Evolutionary conservation across 495 filamentous ascomycete genomes (phyloP).

Genomic region (Daldinia concentrica): DNA sequence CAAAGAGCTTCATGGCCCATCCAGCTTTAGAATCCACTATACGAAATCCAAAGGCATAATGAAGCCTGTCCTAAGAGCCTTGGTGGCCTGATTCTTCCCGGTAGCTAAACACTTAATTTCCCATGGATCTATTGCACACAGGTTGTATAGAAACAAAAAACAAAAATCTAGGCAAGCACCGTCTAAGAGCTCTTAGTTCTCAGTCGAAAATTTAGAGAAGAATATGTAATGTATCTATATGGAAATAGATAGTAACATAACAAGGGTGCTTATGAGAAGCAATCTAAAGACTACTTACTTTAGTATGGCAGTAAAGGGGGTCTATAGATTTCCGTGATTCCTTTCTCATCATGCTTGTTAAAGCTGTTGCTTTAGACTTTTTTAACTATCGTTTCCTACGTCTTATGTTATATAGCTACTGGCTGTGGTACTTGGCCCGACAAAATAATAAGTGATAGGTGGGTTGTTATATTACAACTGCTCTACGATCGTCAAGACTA

Average conservation of each 20-base stretch:
- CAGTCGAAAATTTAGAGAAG: background rate
- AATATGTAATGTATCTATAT: background rate
- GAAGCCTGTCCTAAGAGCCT: background rate
- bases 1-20: background rate
- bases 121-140: background rate
- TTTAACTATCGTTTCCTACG: background rate
- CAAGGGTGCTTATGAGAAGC: background rate
- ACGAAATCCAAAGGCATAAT: background rate
- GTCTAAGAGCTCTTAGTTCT: background rate
- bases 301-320: background rate
- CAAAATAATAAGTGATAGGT: too few species aligned
- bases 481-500: too few species aligned
- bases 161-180: background rate
- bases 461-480: too few species aligned
- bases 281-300: background rate
- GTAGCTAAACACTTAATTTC: background rate
- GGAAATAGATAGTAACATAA: too few species aligned
- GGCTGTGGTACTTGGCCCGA: background rate
- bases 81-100: background rate
- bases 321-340: background rate
- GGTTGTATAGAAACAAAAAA: background rate
- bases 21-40: background rate
- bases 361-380: background rate
- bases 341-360: background rate
- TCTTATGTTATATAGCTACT: too few species aligned